Evolutionary conservation across 75 land plant genomes (phyloP).

Genomic region (Selaginella tamariscina): DNA sequence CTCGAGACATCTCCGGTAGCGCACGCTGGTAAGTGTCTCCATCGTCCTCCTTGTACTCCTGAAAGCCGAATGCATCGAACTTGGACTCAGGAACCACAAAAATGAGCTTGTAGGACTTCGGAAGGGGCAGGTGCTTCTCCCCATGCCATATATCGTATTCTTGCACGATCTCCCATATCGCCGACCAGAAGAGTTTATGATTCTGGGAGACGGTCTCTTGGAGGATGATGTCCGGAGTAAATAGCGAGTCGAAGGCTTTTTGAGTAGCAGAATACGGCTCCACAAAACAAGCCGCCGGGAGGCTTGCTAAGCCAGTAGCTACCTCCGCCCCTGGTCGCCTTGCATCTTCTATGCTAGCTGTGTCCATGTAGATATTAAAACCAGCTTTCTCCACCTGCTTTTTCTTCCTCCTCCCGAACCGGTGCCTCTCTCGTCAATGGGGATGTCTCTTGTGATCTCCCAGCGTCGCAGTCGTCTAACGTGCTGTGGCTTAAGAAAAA

Average conservation of each 20-base stretch:
- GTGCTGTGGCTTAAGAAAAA: neutral
- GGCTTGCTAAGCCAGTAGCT: neutral
- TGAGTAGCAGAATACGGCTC: slow-evolving; percentile 3
- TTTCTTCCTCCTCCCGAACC: neutral
- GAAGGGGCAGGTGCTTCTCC: neutral
- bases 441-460: neutral
- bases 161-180: neutral
- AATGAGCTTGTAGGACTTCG: neutral
- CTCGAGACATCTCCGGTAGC: slow-evolving; percentile 1
- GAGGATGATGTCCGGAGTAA: neutral
- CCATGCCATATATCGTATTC: neutral
- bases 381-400: slow-evolving; percentile 1
- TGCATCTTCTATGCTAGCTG: neutral
- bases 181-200: slow-evolving; percentile 3
- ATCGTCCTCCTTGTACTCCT: neutral
- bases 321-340: slow-evolving; percentile 2
- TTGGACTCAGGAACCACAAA: neutral
- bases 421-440: neutral
- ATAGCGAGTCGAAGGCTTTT: neutral
- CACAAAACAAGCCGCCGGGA: neutral
- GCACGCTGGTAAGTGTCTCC: neutral
- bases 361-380: neutral
- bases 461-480: neutral
- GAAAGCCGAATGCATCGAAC: neutral
- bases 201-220: neutral